phyloP scores from a whole-genome alignment of 2,329 filamentous ascomycete species.

The Corinectria fuckeliana region DNA sequence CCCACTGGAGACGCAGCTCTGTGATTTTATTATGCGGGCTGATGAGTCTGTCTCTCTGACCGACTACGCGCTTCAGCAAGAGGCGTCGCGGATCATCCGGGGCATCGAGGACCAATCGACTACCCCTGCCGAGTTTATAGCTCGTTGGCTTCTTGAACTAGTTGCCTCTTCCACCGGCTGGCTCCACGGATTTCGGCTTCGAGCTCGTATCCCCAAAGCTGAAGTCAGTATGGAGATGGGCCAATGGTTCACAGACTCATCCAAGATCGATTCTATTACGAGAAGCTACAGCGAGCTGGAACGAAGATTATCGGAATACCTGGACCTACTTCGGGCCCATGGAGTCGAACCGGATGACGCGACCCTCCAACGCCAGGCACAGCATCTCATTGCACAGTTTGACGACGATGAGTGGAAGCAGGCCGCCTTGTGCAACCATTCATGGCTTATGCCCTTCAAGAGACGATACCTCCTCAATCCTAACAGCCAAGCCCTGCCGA shows the following conservation, averaged over 20 bases:
- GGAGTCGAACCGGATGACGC: constrained; percentile 10
- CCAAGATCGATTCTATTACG: constrained; percentile 14
- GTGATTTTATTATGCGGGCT: background rate
- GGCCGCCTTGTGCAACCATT: background rate
- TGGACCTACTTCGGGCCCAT: constrained; percentile 6
- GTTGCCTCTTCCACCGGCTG: constrained; percentile 4
- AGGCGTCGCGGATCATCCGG: constrained; percentile 10
- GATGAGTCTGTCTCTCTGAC: background rate
- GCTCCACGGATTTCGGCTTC: background rate
- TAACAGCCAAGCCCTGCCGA: background rate
- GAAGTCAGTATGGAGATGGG: background rate
- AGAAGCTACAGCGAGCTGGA: constrained; percentile 11
- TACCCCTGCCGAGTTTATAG: constrained; percentile 1
- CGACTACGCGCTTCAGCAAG: constrained; percentile 13
- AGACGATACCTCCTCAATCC: background rate
- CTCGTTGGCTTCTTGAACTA: constrained; percentile 7
- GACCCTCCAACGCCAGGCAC: background rate
- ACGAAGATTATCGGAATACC: constrained; percentile 1
- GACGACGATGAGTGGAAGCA: constrained; percentile 6
- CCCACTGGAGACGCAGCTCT: constrained; percentile 2
- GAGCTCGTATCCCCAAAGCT: background rate
- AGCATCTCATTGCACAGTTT: background rate
- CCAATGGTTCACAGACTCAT: background rate
- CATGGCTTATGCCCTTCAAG: constrained; percentile 9
- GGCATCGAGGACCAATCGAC: constrained; percentile 5